Conservation (phyloP, 495 filamentous ascomycete species). For the Lepidopterella palustris region DNA sequence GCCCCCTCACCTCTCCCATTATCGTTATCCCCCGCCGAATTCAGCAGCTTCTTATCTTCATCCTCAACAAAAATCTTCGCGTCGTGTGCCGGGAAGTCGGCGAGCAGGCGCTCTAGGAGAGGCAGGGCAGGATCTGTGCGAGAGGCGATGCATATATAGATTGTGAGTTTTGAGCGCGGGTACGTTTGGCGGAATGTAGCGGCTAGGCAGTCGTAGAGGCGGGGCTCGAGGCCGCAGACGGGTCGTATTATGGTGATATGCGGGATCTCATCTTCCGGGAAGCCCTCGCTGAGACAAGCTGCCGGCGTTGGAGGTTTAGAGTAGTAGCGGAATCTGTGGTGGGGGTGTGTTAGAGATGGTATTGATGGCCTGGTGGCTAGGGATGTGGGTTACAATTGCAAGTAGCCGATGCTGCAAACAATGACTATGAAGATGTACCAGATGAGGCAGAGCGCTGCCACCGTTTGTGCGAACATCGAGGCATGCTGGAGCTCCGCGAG, state of each 20-base stretch:
- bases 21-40: conserved; percentile 37
- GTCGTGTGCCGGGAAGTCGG: conserved; percentile 67
- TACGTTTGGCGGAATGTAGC: conserved; percentile 82
- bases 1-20: conserved; percentile 25
- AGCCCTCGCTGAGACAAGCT: conserved; percentile 5
- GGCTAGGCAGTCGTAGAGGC: conserved; percentile 88
- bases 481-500: not conserved
- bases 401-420: conserved; percentile 52
- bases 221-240: conserved; percentile 83
- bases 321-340: conserved; percentile 24
- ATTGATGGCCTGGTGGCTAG: not conserved
- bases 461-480: not conserved
- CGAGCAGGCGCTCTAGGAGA: conserved; percentile 60
- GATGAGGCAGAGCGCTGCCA: conserved; percentile 38
- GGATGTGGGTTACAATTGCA: conserved; percentile 54
- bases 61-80: conserved; percentile 74
- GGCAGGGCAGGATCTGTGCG: conserved; percentile 73
- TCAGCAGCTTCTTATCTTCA: conserved; percentile 70
- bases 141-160: conserved; percentile 76
- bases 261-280: conserved; percentile 39
- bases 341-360: not conserved
- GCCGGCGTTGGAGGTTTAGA: conserved; percentile 13
- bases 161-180: conserved; percentile 66
- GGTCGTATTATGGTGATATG: conserved; percentile 90
- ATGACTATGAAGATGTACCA: conserved; percentile 47